Evolutionary conservation across 352 stramenopile genomes (phyloP).

Genomic region (Pythium vanterpoolii): DNA sequence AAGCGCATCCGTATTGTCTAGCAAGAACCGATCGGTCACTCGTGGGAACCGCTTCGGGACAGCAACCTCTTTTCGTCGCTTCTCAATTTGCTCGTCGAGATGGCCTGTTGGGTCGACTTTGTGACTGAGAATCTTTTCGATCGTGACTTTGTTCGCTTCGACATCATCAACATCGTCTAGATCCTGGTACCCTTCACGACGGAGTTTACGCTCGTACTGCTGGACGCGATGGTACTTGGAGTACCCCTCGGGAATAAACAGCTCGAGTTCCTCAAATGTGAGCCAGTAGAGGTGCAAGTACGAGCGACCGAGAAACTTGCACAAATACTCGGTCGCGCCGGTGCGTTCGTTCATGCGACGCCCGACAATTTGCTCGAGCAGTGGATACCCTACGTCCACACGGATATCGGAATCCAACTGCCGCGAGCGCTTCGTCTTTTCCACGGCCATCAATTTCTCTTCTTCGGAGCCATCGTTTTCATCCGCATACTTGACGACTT

Average conservation of each 20-base stretch:
- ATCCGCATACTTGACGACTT: slow-evolving; percentile 75
- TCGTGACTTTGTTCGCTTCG: slow-evolving; percentile 82
- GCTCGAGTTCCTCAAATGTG: slow-evolving; percentile 81
- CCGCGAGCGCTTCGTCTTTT: slow-evolving; percentile 72
- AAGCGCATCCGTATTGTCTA: slow-evolving; percentile 67
- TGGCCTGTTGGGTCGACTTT: slow-evolving; percentile 78
- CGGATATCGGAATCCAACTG: slow-evolving; percentile 69
- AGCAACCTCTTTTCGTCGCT: slow-evolving; percentile 46
- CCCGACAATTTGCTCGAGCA: slow-evolving; percentile 81
- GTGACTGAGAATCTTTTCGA: slow-evolving; percentile 88
- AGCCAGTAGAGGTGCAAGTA: slow-evolving; percentile 89
- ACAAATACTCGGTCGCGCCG: slow-evolving; percentile 77
- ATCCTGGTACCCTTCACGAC: slow-evolving; percentile 79
- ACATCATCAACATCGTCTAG: slow-evolving; percentile 87
- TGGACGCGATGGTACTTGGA: slow-evolving; percentile 85
- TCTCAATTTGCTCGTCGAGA: slow-evolving; percentile 84
- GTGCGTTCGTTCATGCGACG: slow-evolving; percentile 74
- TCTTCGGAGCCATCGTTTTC: slow-evolving; percentile 65
- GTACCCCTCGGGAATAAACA: slow-evolving; percentile 83
- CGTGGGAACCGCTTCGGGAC: slow-evolving; percentile 59
- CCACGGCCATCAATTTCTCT: slow-evolving; percentile 44
- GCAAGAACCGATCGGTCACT: slow-evolving; percentile 79
- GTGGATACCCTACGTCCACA: slow-evolving; percentile 52
- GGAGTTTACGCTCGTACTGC: slow-evolving; percentile 79
- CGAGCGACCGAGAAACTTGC: slow-evolving; percentile 85